These are phyloP conservation scores for Xylariaceae sp. DNA, from an alignment of 2,329 filamentous ascomycete genomes.

Conservation along the genomic window DNA sequence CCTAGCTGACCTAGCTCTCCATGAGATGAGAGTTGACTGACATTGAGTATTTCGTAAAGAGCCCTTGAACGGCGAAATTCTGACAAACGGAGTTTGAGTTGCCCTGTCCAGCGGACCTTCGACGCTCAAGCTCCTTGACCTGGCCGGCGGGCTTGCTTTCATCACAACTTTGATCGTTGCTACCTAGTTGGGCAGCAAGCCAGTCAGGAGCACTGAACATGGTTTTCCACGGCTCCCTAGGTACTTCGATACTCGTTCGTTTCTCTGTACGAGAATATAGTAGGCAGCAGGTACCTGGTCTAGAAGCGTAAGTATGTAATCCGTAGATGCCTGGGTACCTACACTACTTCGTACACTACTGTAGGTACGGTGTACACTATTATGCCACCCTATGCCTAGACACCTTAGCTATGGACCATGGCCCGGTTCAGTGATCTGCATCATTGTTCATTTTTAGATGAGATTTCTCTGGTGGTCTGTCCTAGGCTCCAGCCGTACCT, in stretches of 20 bases:
- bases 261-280: no score
- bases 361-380: background rate
- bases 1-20: background rate
- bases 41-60: background rate
- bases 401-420: background rate
- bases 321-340: no score
- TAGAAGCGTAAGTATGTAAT: no score
- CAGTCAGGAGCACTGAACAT: no score
- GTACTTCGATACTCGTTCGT: no score
- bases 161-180: no score
- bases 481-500: background rate
- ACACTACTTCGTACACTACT: background rate
- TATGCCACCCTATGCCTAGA: background rate
- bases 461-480: background rate
- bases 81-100: background rate
- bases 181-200: no score
- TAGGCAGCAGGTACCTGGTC: no score
- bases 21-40: background rate
- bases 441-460: background rate
- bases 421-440: background rate
- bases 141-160: no score
- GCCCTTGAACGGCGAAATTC: no score
- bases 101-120: background rate
- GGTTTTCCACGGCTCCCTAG: no score
- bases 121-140: background rate